Conservation (phyloP, 1,284 basidiomycete species). For the Pholiota adiposa region DNA sequence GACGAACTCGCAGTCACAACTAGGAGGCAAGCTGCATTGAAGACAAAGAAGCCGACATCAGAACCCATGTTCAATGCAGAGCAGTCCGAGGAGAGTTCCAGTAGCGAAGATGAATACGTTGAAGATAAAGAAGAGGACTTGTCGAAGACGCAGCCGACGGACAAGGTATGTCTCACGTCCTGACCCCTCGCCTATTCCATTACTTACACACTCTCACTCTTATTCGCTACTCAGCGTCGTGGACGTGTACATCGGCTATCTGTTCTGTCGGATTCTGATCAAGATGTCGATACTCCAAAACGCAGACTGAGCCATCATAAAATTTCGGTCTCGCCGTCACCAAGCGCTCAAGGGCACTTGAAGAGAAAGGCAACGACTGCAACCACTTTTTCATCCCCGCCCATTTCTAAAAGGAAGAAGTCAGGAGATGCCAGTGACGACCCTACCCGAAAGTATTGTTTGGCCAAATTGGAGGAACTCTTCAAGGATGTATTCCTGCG, state of each 20-base stretch:
- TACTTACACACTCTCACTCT: slow-evolving; percentile 18
- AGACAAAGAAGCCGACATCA: slow-evolving; percentile 22
- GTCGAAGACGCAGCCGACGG: slow-evolving; percentile 31
- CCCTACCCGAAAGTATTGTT: slow-evolving; percentile 74
- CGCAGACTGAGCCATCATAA: slow-evolving; percentile 34
- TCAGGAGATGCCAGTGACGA: slow-evolving; percentile 56
- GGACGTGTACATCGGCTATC: slow-evolving; percentile 42
- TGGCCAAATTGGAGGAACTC: slow-evolving; percentile 71
- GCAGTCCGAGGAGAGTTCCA: slow-evolving; percentile 56
- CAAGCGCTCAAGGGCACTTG: slow-evolving; percentile 27
- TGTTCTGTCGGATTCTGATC: slow-evolving; percentile 41
- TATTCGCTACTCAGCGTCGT: slow-evolving; percentile 27
- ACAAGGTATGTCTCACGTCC: slow-evolving; percentile 48
- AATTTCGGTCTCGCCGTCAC: slow-evolving; percentile 31
- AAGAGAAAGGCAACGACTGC: slow-evolving; percentile 33
- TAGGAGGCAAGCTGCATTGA: slow-evolving; percentile 32
- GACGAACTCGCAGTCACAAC: slow-evolving; percentile 24
- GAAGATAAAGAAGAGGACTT: slow-evolving; percentile 47
- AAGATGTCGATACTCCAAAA: slow-evolving; percentile 46
- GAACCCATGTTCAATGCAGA: slow-evolving; percentile 34
- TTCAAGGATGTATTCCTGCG: slow-evolving; percentile 69
- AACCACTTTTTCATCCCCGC: slow-evolving; percentile 17
- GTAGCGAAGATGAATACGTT: slow-evolving; percentile 73
- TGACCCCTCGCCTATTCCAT: slow-evolving; percentile 12
- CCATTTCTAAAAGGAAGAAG: slow-evolving; percentile 52